Evolutionary conservation across 305 asterid species (phyloP).

Genomic region (Fraxinus nigra): DNA sequence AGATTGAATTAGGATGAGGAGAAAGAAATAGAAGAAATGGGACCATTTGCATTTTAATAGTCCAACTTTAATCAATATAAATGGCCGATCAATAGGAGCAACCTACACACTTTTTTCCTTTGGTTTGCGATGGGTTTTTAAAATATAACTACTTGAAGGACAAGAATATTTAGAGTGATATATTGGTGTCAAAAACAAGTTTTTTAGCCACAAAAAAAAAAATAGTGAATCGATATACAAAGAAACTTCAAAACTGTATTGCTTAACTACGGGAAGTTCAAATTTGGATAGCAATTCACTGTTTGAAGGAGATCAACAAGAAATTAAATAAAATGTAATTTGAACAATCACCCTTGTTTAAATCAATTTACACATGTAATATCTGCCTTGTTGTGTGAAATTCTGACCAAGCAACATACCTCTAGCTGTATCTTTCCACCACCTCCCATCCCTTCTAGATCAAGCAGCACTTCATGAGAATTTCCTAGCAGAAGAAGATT

Average conservation of each 20-base stretch:
- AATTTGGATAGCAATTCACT: neutral
- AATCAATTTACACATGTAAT: neutral
- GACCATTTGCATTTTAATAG: neutral
- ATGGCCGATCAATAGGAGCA: neutral
- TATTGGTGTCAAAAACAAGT: neutral
- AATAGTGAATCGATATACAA: neutral
- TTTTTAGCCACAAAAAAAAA: neutral
- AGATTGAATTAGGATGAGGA: neutral
- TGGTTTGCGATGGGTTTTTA: neutral
- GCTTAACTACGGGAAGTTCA: neutral
- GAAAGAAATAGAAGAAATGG: neutral
- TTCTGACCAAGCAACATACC: conserved; percentile 44
- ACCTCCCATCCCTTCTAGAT: conserved; percentile 99
- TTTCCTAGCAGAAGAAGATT: conserved; percentile 57
- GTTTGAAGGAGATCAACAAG: conserved; percentile 8
- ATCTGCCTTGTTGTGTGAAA: conserved; percentile 1
- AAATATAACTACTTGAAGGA: neutral
- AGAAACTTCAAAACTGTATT: neutral
- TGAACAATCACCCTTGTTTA: neutral
- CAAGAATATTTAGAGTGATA: neutral
- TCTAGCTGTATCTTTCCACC: conserved; percentile 93
- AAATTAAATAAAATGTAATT: neutral
- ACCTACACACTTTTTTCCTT: neutral
- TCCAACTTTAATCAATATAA: neutral
- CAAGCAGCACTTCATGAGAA: conserved; percentile 69